Percentiles rank a stretch among this genome's conserved stretches.
Conservation (phyloP, 768 basidiomycete species). For the Hericium erinaceus region DNA sequence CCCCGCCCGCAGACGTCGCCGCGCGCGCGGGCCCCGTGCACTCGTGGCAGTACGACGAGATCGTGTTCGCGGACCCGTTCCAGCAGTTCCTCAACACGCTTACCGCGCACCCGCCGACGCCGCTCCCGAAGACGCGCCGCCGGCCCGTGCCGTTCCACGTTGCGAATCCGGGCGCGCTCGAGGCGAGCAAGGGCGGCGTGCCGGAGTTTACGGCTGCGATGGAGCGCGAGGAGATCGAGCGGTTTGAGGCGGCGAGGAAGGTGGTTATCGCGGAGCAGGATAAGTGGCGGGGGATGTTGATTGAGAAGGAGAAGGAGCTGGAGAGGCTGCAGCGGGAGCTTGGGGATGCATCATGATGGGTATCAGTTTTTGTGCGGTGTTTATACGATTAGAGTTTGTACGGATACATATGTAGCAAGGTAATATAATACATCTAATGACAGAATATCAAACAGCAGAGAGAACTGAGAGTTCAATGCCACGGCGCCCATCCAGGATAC, state of each 20-base stretch:
- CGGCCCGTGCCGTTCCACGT: conserved; percentile 66
- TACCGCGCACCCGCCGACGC: conserved; percentile 74
- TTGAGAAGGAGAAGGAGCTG: conserved; percentile 79
- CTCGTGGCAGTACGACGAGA: conserved; percentile 98
- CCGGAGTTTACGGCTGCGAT: conserved; percentile 82
- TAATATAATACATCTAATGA: background rate
- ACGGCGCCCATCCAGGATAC: conserved; percentile 89
- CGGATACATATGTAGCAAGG: background rate
- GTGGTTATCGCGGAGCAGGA: conserved; percentile 69
- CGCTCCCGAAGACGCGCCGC: conserved; percentile 53
- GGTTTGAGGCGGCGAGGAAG: conserved; percentile 69
- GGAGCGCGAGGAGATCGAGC: conserved; percentile 80
- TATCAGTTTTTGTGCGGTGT: background rate
- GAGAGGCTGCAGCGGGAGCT: conserved; percentile 54
- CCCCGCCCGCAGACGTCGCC: conserved; percentile 58
- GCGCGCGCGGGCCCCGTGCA: conserved; percentile 73
- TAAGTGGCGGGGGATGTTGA: conserved; percentile 52
- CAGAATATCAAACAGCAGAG: background rate
- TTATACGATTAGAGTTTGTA: background rate
- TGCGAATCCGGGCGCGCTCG: conserved; percentile 42
- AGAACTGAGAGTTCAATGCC: conserved; percentile 36
- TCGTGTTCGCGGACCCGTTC: conserved; percentile 92
- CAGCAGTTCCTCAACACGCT: conserved; percentile 78
- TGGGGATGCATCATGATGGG: conserved; percentile 8
- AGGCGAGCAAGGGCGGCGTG: conserved; percentile 53